Conservation (phyloP, 1,284 basidiomycete genomes). For the Tilletia horrida region DNA sequence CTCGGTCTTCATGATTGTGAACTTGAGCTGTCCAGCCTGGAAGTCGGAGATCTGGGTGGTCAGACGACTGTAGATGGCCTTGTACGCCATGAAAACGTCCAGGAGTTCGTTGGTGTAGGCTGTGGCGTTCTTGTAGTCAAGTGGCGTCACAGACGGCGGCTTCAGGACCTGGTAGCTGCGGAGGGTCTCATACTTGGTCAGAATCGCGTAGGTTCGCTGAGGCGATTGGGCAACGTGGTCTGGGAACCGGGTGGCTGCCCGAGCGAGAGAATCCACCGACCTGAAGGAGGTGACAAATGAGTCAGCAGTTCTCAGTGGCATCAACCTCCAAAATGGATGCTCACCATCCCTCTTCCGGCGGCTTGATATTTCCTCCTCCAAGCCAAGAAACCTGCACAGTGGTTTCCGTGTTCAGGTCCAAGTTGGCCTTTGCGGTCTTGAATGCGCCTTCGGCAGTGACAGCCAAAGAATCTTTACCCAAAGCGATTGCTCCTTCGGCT, state of each 20-base stretch:
- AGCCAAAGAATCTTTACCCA: not conserved
- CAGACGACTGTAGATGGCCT: constrained; percentile 10
- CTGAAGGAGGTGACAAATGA: too few species aligned
- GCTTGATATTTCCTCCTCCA: constrained; percentile 18
- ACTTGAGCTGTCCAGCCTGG: constrained; percentile 1
- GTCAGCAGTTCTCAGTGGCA: too few species aligned
- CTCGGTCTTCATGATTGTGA: constrained; percentile 9
- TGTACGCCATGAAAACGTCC: constrained; percentile 9
- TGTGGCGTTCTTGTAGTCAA: constrained; percentile 11
- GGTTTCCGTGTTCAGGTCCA: constrained; percentile 17
- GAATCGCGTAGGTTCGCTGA: constrained; percentile 16
- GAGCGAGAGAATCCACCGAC: constrained; percentile 12
- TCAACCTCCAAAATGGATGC: too few species aligned
- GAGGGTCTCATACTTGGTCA: constrained; percentile 18
- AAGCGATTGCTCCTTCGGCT: constrained; percentile 8
- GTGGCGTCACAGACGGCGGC: not conserved
- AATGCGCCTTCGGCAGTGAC: constrained; percentile 2
- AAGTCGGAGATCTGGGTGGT: not conserved
- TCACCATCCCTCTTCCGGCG: constrained; percentile 17
- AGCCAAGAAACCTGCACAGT: constrained; percentile 14
- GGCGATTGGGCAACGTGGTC: constrained; percentile 13
- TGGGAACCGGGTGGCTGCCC: constrained; percentile 17
- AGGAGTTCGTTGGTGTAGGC: constrained; percentile 10
- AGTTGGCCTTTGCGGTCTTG: constrained; percentile 8
- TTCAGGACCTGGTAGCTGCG: constrained; percentile 15